Evolutionary conservation across 2,329 filamentous ascomycete species (phyloP), one percentile per base, ranked within the genome.

Genomic region (Arthrobotrys iridis): DNA sequence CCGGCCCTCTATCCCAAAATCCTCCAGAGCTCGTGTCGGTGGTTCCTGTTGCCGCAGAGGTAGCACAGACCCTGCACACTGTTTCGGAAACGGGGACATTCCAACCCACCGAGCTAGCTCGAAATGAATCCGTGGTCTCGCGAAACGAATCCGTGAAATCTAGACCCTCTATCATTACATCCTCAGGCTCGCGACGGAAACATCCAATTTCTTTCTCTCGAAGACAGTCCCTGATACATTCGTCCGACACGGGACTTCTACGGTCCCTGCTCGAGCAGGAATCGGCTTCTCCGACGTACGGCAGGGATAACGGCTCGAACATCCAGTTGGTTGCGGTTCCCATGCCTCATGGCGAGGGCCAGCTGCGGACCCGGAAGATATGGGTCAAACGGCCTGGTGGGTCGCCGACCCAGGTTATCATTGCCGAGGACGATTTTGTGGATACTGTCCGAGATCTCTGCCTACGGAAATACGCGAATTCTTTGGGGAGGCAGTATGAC

Each of bases 381-480:
- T 99, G 95, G 95, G 94, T 98, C 81, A 95, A 91, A 85, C 88
- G 94, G 80, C 91, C 91, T 18, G 87, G 90, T 77, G 91, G 90
- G 72, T 97, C 94, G 67, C 89, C 94, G 40, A 99, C 95, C 11
- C 86, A 95, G 80, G 90, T 99, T 65, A 89, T 90, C 75, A 91
- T 96, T 79, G 87, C 88, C 79, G 91, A 96, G 80, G 93, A 96
- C 79, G 93, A 97, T 80, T 84, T 98, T 79, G 93, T 98, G 68
- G 95, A 99, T 82, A 94, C 97, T 83, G 90, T 97, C 76, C 91
- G 94, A 79, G 95, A 97, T 79, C 88, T 93, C 85, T 95, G 98
- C 68, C 84, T 98, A 79, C 89, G 88, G 80, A 98, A 98, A 84
- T 99, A 98, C 82, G 89, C 89, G 79, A 98, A 99, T 83, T 96